phyloP scores from a whole-genome alignment of 192 early-diverging fungal species.

The Mortierella hygrophila region DNA sequence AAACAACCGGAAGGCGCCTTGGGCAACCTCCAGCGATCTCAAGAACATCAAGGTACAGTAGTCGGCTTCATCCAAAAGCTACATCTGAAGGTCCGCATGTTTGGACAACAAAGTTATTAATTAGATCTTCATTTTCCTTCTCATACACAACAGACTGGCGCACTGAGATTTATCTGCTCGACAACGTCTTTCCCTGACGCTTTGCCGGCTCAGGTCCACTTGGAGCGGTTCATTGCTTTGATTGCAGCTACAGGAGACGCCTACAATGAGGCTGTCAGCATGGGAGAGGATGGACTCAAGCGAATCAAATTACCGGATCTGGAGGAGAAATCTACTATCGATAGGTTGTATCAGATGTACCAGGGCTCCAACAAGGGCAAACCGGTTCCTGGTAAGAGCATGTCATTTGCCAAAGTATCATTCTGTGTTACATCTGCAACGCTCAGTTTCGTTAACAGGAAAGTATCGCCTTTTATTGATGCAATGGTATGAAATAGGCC shows the following conservation, averaged over 20 bases:
- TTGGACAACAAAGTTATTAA: not conserved
- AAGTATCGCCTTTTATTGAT: not conserved
- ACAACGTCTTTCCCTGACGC: conserved; percentile 58
- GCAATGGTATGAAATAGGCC: conserved; percentile 14
- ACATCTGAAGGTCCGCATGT: too few relatives aligned
- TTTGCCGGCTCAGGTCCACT: conserved; percentile 51
- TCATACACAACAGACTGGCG: conserved; percentile 48
- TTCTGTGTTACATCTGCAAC: not conserved
- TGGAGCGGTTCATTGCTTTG: conserved; percentile 72
- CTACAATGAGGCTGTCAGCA: conserved; percentile 73
- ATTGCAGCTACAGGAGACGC: conserved; percentile 77
- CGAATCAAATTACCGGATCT: conserved; percentile 75
- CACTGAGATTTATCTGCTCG: conserved; percentile 60
- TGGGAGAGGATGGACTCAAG: conserved; percentile 87
- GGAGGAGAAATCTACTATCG: conserved; percentile 67
- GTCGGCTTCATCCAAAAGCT: not conserved
- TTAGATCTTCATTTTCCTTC: not conserved
- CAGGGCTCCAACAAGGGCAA: conserved; percentile 64
- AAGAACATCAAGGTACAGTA: conserved; percentile 51
- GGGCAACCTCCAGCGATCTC: conserved; percentile 59
- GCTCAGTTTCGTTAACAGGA: not conserved
- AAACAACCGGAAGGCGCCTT: conserved; percentile 80
- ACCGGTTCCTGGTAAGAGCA: conserved; percentile 26
- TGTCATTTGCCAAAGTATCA: not conserved
- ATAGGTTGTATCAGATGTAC: conserved; percentile 70